phyloP scores from a whole-genome alignment of 257 asterid genomes.

The Solanum rostratum region DNA sequence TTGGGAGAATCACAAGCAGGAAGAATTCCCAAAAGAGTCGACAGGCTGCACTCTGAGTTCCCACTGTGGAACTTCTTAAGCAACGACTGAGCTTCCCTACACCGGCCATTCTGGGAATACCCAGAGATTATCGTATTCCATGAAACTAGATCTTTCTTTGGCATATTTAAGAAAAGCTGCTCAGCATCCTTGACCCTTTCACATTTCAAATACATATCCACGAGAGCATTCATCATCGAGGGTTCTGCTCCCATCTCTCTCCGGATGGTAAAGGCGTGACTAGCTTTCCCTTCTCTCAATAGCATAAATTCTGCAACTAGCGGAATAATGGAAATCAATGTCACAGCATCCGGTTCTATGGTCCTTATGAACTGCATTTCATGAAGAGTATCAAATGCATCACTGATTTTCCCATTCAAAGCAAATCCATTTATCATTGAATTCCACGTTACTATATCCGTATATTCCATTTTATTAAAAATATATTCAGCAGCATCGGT shows the following conservation, averaged over 20 bases:
- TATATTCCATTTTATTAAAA: constrained; percentile 21
- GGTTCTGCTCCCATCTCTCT: constrained; percentile 33
- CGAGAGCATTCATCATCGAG: constrained; percentile 37
- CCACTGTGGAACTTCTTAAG: constrained; percentile 34
- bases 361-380: constrained; percentile 42
- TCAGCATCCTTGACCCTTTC: constrained; percentile 21
- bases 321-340: constrained; percentile 33
- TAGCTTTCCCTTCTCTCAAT: constrained; percentile 41
- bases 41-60: constrained; percentile 26
- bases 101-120: constrained; percentile 36
- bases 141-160: constrained; percentile 42
- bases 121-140: constrained; percentile 69
- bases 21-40: constrained; percentile 45
- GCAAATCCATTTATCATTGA: constrained; percentile 50
- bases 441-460: constrained; percentile 61
- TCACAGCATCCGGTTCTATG: constrained; percentile 36
- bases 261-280: constrained; percentile 43
- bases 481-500: constrained; percentile 26
- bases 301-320: constrained; percentile 41
- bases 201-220: constrained; percentile 49
- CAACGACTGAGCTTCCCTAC: constrained; percentile 32
- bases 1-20: constrained; percentile 47
- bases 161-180: constrained; percentile 30
- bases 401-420: constrained; percentile 16
- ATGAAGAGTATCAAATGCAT: constrained; percentile 30